These are phyloP conservation scores for Phialophora chinensis DNA, from an alignment of 2,329 filamentous ascomycete species.

Conservation along the genomic window DNA sequence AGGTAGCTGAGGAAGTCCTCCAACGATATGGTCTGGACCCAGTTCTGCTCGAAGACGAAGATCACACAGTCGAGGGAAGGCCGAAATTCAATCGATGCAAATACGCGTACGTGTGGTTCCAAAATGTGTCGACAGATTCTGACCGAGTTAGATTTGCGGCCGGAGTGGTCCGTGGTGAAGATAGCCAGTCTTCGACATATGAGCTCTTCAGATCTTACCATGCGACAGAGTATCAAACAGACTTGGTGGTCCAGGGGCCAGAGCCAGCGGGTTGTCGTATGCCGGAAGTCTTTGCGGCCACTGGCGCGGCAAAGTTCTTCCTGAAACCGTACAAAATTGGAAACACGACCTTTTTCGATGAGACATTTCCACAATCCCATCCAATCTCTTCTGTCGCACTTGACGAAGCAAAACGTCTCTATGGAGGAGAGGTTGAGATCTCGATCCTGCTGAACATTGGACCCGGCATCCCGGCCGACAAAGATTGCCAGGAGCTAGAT, in stretches of 20 bases:
- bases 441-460: conserved; percentile 30
- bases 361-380: conserved; percentile 30
- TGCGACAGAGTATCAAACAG: neutral
- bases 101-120: conserved; percentile 20
- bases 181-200: conserved; percentile 12
- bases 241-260: conserved; percentile 10
- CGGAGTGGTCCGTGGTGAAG: conserved; percentile 12
- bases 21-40: conserved; percentile 22
- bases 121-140: neutral
- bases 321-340: conserved; percentile 19
- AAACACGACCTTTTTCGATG: conserved; percentile 24
- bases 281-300: conserved; percentile 24
- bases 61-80: neutral
- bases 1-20: conserved; percentile 21
- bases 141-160: conserved; percentile 27
- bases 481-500: conserved; percentile 26
- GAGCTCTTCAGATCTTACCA: conserved; percentile 28
- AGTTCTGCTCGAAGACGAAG: conserved; percentile 9
- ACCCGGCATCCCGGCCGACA: conserved; percentile 26
- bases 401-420: conserved; percentile 26
- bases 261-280: conserved; percentile 9
- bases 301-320: conserved; percentile 27
- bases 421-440: conserved; percentile 20
- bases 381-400: conserved; percentile 26
- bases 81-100: conserved; percentile 15